Evolutionary conservation across 305 asterid species (phyloP).

Genomic region (Fraxinus xanthoxyloides): DNA sequence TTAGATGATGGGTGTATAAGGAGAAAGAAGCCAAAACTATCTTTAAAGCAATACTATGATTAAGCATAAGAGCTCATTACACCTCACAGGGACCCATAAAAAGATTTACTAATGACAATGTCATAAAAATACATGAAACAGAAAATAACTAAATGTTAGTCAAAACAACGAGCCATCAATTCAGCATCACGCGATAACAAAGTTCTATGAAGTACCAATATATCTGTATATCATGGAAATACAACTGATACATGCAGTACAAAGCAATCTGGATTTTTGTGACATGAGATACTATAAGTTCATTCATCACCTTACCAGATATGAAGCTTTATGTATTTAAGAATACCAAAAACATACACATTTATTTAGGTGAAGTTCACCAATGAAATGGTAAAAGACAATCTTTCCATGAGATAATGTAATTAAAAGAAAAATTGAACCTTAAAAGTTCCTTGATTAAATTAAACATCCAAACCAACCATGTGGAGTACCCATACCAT

Average conservation of each 20-base stretch:
- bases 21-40: background rate
- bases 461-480: background rate
- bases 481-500: background rate
- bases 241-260: background rate
- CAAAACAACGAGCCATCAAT: background rate
- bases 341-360: background rate
- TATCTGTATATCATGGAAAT: background rate
- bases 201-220: background rate
- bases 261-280: background rate
- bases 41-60: background rate
- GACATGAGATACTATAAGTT: background rate
- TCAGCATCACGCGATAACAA: background rate
- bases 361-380: background rate
- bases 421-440: background rate
- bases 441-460: background rate
- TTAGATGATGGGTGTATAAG: background rate
- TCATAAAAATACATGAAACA: background rate
- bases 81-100: background rate
- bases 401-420: background rate
- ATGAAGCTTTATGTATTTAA: background rate
- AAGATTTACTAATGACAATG: background rate
- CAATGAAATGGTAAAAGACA: background rate
- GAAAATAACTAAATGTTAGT: background rate
- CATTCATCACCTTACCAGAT: background rate
- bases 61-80: background rate